A percentile compares a stretch with the other conserved stretches of the same genome.
Evolutionary conservation across 2,329 filamentous ascomycete species (phyloP).

Genomic region (Raffaelea albimanens): DNA sequence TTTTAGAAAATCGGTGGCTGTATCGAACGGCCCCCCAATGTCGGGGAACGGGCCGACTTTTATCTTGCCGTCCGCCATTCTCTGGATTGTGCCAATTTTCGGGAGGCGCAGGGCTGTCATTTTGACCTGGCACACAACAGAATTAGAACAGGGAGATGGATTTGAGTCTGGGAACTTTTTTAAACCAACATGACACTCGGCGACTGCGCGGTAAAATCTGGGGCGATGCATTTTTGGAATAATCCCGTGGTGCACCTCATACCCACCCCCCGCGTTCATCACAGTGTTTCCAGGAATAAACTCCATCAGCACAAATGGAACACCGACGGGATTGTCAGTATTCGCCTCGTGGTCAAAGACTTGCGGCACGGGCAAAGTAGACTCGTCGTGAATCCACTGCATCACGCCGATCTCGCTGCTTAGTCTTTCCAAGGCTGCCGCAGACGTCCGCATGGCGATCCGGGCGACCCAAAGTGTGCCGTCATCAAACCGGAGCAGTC

Average conservation of each 20-base stretch:
- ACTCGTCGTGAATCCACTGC: conserved; percentile 1
- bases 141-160: neutral
- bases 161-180: neutral
- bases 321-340: conserved; percentile 15
- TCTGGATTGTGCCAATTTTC: conserved; percentile 11
- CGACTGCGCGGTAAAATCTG: conserved; percentile 10
- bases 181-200: conserved; percentile 8
- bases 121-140: conserved; percentile 7
- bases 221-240: conserved; percentile 8
- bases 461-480: conserved; percentile 7
- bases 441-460: conserved; percentile 1
- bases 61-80: conserved; percentile 6
- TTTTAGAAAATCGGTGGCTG: conserved; percentile 14
- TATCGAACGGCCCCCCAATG: conserved; percentile 14
- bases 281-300: conserved; percentile 19
- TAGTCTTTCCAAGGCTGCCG: neutral
- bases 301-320: conserved; percentile 21
- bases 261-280: conserved; percentile 16
- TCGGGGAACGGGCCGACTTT: conserved; percentile 12
- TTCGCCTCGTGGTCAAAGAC: conserved; percentile 17
- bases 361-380: conserved; percentile 14
- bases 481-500: conserved; percentile 5
- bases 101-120: conserved; percentile 10
- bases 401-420: conserved; percentile 6
- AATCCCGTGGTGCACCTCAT: conserved; percentile 12